phyloP scores from a whole-genome alignment of 208 protist genomes.

The Phytomonas sp. region DNA sequence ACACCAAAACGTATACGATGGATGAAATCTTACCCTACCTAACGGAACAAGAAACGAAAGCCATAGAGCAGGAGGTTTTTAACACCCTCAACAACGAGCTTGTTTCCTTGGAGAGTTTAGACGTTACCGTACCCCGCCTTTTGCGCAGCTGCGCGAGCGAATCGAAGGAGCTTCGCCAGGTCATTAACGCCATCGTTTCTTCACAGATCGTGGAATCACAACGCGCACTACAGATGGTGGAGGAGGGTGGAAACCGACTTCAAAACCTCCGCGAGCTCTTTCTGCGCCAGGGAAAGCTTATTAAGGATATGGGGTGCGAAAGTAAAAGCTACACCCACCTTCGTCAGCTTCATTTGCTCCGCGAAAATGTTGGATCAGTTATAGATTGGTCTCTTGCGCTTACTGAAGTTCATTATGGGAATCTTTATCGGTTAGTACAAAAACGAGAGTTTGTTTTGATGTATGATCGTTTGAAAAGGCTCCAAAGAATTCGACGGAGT shows the following conservation, averaged over 20 bases:
- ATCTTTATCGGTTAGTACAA: slow-evolving; percentile 55
- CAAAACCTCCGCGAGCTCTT: slow-evolving; percentile 56
- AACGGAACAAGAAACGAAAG: slow-evolving; percentile 38
- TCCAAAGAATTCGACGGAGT: slow-evolving; percentile 68
- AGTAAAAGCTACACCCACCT: slow-evolving; percentile 62
- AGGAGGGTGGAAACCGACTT: slow-evolving; percentile 50
- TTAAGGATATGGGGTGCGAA: slow-evolving; percentile 59
- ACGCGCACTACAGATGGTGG: slow-evolving; percentile 63
- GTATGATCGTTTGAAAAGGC: slow-evolving; percentile 50
- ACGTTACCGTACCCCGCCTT: slow-evolving; percentile 66
- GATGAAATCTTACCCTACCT: slow-evolving; percentile 66
- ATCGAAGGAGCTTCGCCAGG: slow-evolving; percentile 60
- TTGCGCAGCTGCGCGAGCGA: slow-evolving; percentile 64
- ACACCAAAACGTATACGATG: slow-evolving; percentile 25
- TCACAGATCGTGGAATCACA: slow-evolving; percentile 74
- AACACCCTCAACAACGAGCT: slow-evolving; percentile 73
- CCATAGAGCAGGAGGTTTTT: slow-evolving; percentile 57
- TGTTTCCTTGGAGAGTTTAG: slow-evolving; percentile 52
- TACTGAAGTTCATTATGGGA: slow-evolving; percentile 72
- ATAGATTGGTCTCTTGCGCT: slow-evolving; percentile 76
- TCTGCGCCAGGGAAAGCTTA: slow-evolving; percentile 66
- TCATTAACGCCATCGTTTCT: slow-evolving; percentile 73
- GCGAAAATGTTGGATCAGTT: slow-evolving; percentile 72
- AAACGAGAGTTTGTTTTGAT: slow-evolving; percentile 44
- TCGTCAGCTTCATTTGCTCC: slow-evolving; percentile 63